Base-by-base conservation (phyloP, 257 asterid species). In the Rehmannia glutinosa region DNA sequence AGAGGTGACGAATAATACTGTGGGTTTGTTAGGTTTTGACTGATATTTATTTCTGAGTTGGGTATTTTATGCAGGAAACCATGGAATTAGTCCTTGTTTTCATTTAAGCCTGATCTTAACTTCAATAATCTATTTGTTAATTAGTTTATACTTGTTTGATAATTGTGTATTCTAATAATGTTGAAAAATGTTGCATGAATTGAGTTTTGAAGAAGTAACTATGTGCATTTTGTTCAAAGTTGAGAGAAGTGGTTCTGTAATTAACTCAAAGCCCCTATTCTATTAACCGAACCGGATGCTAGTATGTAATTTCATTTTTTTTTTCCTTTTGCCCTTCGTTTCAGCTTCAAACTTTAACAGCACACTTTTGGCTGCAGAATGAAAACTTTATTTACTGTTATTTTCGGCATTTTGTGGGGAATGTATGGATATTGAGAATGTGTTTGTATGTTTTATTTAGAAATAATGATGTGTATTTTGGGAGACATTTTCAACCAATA, bases 1-100 rank as follows among this genome's bases (percentile, higher is more conserved):
- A 21, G 12, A 43, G 15, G 51, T 27, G 27, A 41, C 28, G 13
- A 7, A 30, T 27, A 4, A 13, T 36, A 8, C 11, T 41, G 28
- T 32, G n/a, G 12, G 45, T 6, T 54, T 17, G 47, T 39, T 60
- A 42, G 68, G 73, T 47, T 56, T 74, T 41, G 64, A 47, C 25
- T 24, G 36, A 21, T 11, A 15, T 11, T 57, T 30, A 45, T 67
- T 36, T 17, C 17, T 2, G 53, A 30, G 28, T 30, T 41, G 16
- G n/a, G 53, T 51, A 9, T 56, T n/a, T 11, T 30, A 36, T 57
- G 19, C 2, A 20, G 24, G 36, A 66, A 36, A 16, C 32, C 7
- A n/a, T n/a, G 56, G 50, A 64, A 23, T 42, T 17, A 39, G 32
- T 8, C 7, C 32, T 49, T 19, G 13, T 43, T 24, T 56, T 55